Base-by-base conservation (phyloP, 129 eudicot species). In the Tagetes patula region DNA sequence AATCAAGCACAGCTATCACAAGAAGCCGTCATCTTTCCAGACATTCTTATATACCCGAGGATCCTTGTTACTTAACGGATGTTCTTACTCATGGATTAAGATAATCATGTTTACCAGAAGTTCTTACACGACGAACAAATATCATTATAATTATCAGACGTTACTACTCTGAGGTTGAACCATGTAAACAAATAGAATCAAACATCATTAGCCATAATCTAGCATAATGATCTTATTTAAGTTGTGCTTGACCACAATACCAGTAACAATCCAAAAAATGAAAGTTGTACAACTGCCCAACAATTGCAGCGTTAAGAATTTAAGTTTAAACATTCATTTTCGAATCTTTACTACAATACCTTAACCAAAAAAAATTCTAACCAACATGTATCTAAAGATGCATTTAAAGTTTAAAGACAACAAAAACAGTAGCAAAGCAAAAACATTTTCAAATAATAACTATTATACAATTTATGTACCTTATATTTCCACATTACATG, bases 391-490 rank as follows among this genome's bases (percentile, higher is more conserved):
- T 75, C 75, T 46, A 76, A 80, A 79, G 72, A 80, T 49, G 46
- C 71, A 65, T 69, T 58, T 33, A 81, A 81, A 79, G 68, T 56
- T 60, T 82, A 77, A 68, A 62, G 77, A 81, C 73, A 86, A 70
- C 65, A 32, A 72, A 62, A 75, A n/a, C 62, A 65, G 49, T 12
- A 53, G 34, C 65, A 70, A 46, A 49, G 20, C 41, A 78, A 82
- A 71, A 75, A 74, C 52, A 72, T 76, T 69, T 77, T 62, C 71
- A 60, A 36, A 27, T 41, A 36, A 27, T 41, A 56, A 70, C 81
- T 67, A 80, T 82, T 83, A 70, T 75, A 81, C 72, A 74, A 73
- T 58, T 45, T 54, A 56, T 75, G 70, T 78, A 82, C 84, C 77
- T 77, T 70, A 55, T 52, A 59, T 43, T 69, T 62, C 52, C 36